Base-by-base conservation (phyloP, 192 early-diverging fungal genomes). In the Podila epigama region DNA sequence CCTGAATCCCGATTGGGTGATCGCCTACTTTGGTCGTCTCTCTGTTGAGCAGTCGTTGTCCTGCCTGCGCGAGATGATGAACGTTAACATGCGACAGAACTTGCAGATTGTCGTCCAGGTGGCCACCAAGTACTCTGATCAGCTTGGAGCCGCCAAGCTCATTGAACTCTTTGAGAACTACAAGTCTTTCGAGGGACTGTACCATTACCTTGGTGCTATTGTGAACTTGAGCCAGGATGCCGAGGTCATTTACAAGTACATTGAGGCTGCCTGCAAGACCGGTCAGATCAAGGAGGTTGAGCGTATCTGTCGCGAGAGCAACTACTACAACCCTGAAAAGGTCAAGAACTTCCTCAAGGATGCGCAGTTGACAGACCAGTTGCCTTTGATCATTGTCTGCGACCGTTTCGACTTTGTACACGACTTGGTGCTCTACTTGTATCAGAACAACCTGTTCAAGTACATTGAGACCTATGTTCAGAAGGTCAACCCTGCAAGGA, bases 391-490 rank as follows among this genome's bases (percentile, higher is more conserved):
- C 61, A 96, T 98, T 70, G 98, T 99, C 33, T 99, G 98, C 84
- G 98, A 99, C 79, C 91, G 98, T 51, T 95, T 92, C 71, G 89
- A 94, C 82, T 99, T 92, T 87, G 97, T 99, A 37, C 97, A 99
- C 69, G 98, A 99, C 65, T 84, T 99, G 29, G 94, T 99, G 8
- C 87, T 99, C 34, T 97, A 94, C 54, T 83, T 99, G 73, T 98
- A 98, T 85, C 94, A 97, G 62, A 96, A 96, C 83, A 91, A 92
- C 60, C 78, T 95, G 69, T 91, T 86, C 80, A 96, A 97, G 86
- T 98, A 95, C 84, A 97, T 99, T 75, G 98, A 98, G 83, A 92
- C 96, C 20, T 99, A 99, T 69, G 98, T 99, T n/a, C 98, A 99
- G 70, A 97, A 96, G 72, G 97, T 99, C 59, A 99, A 99, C 81